Percentiles rank a stretch among this genome's conserved stretches.
Conservation (phyloP, 306 rosid genomes). For the Ormosia semicastrata region DNA sequence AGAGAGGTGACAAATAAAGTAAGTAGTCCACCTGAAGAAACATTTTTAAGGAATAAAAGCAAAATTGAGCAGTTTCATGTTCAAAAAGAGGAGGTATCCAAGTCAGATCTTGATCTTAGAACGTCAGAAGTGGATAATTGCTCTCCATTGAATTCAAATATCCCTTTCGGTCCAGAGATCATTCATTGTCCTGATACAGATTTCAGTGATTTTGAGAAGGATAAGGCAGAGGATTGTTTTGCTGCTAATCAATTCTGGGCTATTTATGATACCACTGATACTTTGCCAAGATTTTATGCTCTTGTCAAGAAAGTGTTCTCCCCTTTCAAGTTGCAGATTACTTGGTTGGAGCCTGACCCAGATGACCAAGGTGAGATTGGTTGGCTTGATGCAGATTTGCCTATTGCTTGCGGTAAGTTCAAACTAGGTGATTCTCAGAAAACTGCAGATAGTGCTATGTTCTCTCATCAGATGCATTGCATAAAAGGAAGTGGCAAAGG, state of each 20-base stretch:
- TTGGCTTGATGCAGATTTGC: slow-evolving; percentile 62
- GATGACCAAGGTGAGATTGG: slow-evolving; percentile 42
- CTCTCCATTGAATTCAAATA: slow-evolving; percentile 29
- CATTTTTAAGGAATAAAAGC: slow-evolving; percentile 18
- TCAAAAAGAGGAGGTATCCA: slow-evolving; percentile 25
- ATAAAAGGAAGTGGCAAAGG: slow-evolving; percentile 34
- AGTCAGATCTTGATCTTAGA: slow-evolving; percentile 28
- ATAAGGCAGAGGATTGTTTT: slow-evolving; percentile 46
- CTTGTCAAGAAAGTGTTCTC: slow-evolving; percentile 59
- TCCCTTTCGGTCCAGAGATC: slow-evolving; percentile 17
- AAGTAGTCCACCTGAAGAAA: slow-evolving; percentile 34
- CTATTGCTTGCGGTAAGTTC: slow-evolving; percentile 78
- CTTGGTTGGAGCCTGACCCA: slow-evolving; percentile 79
- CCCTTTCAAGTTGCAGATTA: slow-evolving; percentile 62
- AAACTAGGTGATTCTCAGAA: slow-evolving; percentile 35
- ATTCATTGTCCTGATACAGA: slow-evolving; percentile 60
- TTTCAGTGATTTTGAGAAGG: slow-evolving; percentile 67
- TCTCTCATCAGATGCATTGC: slow-evolving; percentile 69
- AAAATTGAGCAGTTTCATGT: slow-evolving; percentile 31
- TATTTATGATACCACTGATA: slow-evolving; percentile 57
- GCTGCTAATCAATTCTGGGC: slow-evolving; percentile 75
- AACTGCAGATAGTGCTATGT: slow-evolving; percentile 33
- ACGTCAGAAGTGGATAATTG: slow-evolving; percentile 19
- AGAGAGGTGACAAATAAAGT: slow-evolving; percentile 21
- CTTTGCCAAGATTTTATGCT: slow-evolving; percentile 91